Evolutionary conservation across 306 rosid species (phyloP).

Genomic region (Pyrus pyrifolia): DNA sequence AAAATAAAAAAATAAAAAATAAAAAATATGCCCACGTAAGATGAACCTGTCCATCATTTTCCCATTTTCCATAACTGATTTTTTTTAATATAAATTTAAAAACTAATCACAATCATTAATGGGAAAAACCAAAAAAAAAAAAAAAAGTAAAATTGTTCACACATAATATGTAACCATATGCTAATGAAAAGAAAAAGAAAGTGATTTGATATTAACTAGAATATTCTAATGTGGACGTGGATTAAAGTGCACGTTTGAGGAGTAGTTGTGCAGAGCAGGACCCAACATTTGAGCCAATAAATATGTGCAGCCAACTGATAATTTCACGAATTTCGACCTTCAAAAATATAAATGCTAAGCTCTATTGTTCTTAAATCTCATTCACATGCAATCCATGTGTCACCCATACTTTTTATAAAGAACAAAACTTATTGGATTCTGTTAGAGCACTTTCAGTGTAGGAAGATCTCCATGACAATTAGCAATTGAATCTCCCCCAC

Average conservation of each 20-base stretch:
- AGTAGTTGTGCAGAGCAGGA: slow-evolving; percentile 8
- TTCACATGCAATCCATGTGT: slow-evolving; percentile 46
- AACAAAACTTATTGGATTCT: neutral
- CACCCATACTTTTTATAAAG: slow-evolving; percentile 28
- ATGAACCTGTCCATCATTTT: too few species aligned
- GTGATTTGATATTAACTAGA: neutral
- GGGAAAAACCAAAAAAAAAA: too few species aligned
- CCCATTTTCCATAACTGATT: too few species aligned
- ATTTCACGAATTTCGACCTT: neutral
- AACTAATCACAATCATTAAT: too few species aligned
- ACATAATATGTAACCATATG: too few species aligned
- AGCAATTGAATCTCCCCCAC: too few species aligned
- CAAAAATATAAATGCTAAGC: neutral
- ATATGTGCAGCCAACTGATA: slow-evolving; percentile 24
- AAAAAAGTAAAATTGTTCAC: too few species aligned
- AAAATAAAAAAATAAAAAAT: too few species aligned
- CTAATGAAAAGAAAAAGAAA: neutral
- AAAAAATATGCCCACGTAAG: too few species aligned
- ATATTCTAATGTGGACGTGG: neutral
- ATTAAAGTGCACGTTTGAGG: slow-evolving; percentile 1
- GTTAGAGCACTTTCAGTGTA: too few species aligned
- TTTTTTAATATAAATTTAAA: too few species aligned
- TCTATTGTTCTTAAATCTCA: neutral
- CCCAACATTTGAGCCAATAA: slow-evolving; percentile 27
- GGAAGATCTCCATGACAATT: too few species aligned